Evolutionary conservation across 257 asterid species (phyloP).

Genomic region (Solanum chiquidenum): DNA sequence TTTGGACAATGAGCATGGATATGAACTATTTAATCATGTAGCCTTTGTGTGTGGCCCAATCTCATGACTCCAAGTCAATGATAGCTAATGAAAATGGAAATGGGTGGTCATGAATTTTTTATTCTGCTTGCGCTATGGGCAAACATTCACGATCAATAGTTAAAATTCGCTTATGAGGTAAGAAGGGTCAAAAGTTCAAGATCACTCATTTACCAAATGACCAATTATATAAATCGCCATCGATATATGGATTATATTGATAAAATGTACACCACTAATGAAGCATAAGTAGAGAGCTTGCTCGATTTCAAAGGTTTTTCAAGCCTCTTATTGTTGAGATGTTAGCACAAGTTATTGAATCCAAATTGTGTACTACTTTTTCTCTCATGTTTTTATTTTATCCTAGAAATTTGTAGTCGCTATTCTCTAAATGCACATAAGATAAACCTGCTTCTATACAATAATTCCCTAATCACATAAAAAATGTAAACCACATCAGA

Average conservation of each 20-base stretch:
- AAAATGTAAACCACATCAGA: too few species aligned
- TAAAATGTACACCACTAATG: neutral
- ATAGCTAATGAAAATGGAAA: neutral
- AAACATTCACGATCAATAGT: neutral
- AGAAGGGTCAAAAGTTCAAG: too few species aligned
- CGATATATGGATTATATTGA: neutral
- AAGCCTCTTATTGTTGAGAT: neutral
- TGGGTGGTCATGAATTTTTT: neutral
- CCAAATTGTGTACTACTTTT: neutral
- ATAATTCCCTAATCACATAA: too few species aligned
- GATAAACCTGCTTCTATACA: rapidly evolving
- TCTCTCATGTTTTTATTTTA: neutral
- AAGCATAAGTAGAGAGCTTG: neutral
- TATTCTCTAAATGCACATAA: too few species aligned
- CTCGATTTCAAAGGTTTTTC: neutral
- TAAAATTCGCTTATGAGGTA: neutral
- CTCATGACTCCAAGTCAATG: neutral
- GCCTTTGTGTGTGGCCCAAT: neutral
- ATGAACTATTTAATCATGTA: neutral
- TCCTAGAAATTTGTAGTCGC: rapidly evolving
- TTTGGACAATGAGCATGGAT: neutral
- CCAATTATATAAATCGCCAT: neutral
- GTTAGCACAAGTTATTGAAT: neutral
- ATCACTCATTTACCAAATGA: neutral
- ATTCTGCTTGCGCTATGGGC: neutral